Percentiles rank a stretch among this genome's conserved stretches.
Evolutionary conservation across 768 basidiomycete species (phyloP).

Genomic region (Hygrocybe coccinea): DNA sequence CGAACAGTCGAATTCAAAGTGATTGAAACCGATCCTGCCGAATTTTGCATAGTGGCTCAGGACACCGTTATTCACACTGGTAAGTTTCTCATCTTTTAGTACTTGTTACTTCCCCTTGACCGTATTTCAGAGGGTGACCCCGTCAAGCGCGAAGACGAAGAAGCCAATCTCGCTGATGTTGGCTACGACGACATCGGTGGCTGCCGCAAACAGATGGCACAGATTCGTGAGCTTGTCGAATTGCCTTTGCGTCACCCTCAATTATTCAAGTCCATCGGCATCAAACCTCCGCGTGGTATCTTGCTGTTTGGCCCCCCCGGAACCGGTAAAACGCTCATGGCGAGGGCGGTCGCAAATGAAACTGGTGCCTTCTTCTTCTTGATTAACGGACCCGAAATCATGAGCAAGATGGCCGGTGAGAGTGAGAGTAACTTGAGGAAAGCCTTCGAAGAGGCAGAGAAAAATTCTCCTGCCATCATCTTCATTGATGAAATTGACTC

Average conservation of each 20-base stretch:
- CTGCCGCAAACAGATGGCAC: constrained; percentile 98
- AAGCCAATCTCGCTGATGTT: constrained; percentile 91
- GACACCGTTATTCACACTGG: constrained; percentile 97
- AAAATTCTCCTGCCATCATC: constrained; percentile 99
- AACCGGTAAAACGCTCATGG: constrained; percentile 99
- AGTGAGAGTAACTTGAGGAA: constrained; percentile 95
- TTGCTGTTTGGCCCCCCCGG: constrained; percentile 98
- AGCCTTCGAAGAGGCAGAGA: constrained; percentile 99
- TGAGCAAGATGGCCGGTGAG: constrained; percentile 99
- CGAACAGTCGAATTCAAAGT: constrained; percentile 99
- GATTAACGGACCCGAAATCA: constrained; percentile 99
- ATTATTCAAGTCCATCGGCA: constrained; percentile 99
- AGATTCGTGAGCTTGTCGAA: constrained; percentile 98
- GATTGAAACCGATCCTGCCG: constrained; percentile 95
- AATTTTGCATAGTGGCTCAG: constrained; percentile 98
- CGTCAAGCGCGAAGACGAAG: constrained; percentile 98
- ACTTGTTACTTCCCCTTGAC: constrained; percentile 15
- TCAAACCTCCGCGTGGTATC: constrained; percentile 98
- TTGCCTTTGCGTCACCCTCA: constrained; percentile 97
- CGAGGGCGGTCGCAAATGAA: constrained; percentile 98
- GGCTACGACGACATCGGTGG: constrained; percentile 99
- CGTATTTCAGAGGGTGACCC: constrained; percentile 81
- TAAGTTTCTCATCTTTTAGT: constrained; percentile 20
- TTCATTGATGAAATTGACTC: constrained; percentile 99
- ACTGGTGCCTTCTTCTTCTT: constrained; percentile 99